These are phyloP conservation scores for Scedosporium apiospermum DNA, from an alignment of 2,329 filamentous ascomycete species.

Conservation along the genomic window DNA sequence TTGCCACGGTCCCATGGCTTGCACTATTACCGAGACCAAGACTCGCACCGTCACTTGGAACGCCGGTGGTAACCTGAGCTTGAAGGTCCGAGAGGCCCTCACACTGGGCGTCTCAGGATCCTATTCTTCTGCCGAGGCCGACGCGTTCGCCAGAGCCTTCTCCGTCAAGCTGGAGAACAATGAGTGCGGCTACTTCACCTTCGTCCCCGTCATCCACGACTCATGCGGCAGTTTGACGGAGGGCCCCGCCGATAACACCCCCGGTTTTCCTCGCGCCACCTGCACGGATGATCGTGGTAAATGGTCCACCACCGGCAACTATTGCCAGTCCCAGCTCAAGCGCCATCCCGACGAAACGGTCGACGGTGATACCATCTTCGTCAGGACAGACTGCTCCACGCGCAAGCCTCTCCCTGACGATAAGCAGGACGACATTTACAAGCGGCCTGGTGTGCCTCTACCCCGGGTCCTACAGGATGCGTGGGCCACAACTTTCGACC, in stretches of 20 bases:
- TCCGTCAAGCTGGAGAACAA: conserved; percentile 3
- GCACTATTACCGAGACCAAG: conserved; percentile 16
- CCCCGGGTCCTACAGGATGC: conserved; percentile 5
- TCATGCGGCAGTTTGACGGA: conserved; percentile 10
- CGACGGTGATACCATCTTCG: conserved; percentile 11
- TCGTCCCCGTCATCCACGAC: conserved; percentile 10
- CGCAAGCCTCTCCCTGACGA: conserved; percentile 10
- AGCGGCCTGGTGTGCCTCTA: conserved; percentile 10
- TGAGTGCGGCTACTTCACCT: conserved; percentile 14
- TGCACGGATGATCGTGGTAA: neutral
- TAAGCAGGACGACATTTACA: conserved; percentile 12
- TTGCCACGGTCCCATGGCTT: conserved; percentile 22
- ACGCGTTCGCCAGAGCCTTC: conserved; percentile 3
- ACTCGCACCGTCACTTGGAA: conserved; percentile 18
- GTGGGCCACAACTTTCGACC: conserved; percentile 11
- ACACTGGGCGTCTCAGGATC: conserved; percentile 15
- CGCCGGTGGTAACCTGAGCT: conserved; percentile 18
- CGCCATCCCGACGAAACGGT: neutral
- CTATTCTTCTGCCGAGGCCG: conserved; percentile 1
- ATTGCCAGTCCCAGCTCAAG: conserved; percentile 5
- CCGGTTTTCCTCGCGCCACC: neutral
- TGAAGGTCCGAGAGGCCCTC: conserved; percentile 15
- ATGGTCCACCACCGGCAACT: conserved; percentile 4
- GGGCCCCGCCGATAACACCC: neutral
- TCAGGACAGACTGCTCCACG: conserved; percentile 13